These are phyloP conservation scores for Phytophthora quininea DNA, from an alignment of 352 stramenopile species.

Conservation along the genomic window DNA sequence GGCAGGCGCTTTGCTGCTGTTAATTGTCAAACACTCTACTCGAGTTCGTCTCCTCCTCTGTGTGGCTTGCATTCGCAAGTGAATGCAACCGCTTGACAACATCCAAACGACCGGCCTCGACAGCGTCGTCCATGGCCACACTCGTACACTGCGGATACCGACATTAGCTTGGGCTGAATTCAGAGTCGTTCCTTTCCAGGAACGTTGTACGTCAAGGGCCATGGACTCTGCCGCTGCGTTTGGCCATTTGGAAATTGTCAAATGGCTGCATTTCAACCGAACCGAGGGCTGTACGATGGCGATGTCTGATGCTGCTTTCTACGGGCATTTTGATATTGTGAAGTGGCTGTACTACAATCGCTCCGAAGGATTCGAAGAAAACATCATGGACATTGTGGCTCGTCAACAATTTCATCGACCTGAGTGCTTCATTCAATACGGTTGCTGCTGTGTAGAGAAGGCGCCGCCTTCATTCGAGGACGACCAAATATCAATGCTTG, in stretches of 20 bases:
- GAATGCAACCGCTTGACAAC: too few relatives aligned
- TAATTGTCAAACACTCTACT: too few relatives aligned
- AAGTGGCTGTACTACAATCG: conserved; percentile 5
- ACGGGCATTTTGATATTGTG: not conserved
- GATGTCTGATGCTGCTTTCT: conserved; percentile 5
- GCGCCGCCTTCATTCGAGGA: too few relatives aligned
- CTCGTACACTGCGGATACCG: too few relatives aligned
- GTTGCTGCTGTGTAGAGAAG: not conserved
- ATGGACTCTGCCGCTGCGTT: conserved; percentile 19
- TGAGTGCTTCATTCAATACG: not conserved
- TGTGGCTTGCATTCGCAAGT: too few relatives aligned
- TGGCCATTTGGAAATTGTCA: conserved; percentile 17
- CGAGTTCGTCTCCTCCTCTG: too few relatives aligned
- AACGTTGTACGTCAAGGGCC: too few relatives aligned
- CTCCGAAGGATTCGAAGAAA: not conserved
- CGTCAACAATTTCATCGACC: not conserved
- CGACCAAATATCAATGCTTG: not conserved
- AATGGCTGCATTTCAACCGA: conserved; percentile 18
- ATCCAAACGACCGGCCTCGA: too few relatives aligned
- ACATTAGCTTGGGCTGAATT: too few relatives aligned
- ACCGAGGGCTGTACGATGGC: conserved; percentile 15
- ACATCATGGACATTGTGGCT: not conserved
- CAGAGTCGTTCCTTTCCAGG: too few relatives aligned
- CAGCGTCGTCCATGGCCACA: too few relatives aligned
- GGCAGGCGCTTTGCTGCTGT: too few relatives aligned